These are phyloP conservation scores for Geranomyces variabilis DNA, from an alignment of 192 early-diverging fungal species.

Conservation along the genomic window DNA sequence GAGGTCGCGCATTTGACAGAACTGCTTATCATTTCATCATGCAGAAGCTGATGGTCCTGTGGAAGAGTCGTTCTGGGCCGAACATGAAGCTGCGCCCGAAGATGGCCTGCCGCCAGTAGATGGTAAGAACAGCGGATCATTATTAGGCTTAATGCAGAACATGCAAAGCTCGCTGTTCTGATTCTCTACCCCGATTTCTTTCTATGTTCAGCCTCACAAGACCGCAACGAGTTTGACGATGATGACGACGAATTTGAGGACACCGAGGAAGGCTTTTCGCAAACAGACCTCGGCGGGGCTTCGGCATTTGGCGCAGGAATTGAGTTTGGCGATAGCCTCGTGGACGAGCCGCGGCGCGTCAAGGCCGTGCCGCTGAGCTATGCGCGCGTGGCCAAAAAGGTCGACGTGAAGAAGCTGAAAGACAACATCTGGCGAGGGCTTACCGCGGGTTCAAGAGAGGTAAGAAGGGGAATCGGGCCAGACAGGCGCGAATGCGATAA, in stretches of 20 bases:
- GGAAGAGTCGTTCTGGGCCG: conserved; percentile 34
- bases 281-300: not conserved
- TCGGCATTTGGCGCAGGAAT: conserved; percentile 17
- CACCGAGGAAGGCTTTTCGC: conserved; percentile 16
- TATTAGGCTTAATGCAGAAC: not conserved
- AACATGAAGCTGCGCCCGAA: conserved; percentile 32
- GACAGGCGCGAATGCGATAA: too few relatives aligned
- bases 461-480: conserved; percentile 28
- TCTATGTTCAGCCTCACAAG: conserved; percentile 25
- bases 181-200: too few relatives aligned
- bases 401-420: conserved; percentile 94
- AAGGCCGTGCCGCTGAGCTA: conserved; percentile 68
- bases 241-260: conserved; percentile 50
- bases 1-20: too few relatives aligned
- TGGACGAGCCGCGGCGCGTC: conserved; percentile 46
- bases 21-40: too few relatives aligned
- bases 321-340: conserved; percentile 52
- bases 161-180: too few relatives aligned
- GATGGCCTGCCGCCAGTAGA: conserved; percentile 33
- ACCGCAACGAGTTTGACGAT: conserved; percentile 32
- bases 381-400: conserved; percentile 86
- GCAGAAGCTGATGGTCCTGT: conserved; percentile 29
- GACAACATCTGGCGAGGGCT: conserved; percentile 92
- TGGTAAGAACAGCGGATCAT: conserved; percentile 35
- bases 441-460: not conserved